Evolutionary conservation across 139 green algal species (phyloP).

Genomic region (Tetradesmus lagerheimii): DNA sequence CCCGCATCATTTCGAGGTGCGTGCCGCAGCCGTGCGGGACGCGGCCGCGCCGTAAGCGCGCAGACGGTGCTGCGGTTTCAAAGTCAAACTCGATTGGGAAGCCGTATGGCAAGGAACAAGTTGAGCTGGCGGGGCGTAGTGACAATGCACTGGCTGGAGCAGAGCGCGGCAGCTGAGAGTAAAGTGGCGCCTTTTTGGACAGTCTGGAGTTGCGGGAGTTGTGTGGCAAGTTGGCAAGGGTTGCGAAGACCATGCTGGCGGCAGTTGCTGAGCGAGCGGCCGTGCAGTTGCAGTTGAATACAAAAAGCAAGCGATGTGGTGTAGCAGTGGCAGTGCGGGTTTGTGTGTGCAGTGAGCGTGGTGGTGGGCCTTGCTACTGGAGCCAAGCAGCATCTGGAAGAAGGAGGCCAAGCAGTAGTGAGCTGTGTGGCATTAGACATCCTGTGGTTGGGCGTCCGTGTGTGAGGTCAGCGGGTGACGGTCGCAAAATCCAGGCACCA

Average conservation of each 20-base stretch:
- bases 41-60: neutral
- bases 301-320: too few relatives aligned
- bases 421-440: neutral
- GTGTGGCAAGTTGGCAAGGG: too few relatives aligned
- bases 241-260: neutral
- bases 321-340: too few relatives aligned
- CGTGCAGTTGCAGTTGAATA: neutral
- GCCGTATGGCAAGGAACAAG: neutral
- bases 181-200: neutral
- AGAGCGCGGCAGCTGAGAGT: neutral
- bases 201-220: too few relatives aligned
- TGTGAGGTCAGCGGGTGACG: too few relatives aligned
- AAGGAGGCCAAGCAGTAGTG: too few relatives aligned
- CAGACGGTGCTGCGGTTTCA: neutral
- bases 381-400: too few relatives aligned
- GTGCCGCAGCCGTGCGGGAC: neutral
- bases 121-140: too few relatives aligned
- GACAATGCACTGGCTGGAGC: too few relatives aligned
- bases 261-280: neutral
- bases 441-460: neutral
- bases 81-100: neutral
- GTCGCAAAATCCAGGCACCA: too few relatives aligned
- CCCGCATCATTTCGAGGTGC: constrained; percentile 46
- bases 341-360: too few relatives aligned
- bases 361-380: too few relatives aligned